phyloP scores from a whole-genome alignment of 148 eudicot genomes.

The Silene uniflora region DNA sequence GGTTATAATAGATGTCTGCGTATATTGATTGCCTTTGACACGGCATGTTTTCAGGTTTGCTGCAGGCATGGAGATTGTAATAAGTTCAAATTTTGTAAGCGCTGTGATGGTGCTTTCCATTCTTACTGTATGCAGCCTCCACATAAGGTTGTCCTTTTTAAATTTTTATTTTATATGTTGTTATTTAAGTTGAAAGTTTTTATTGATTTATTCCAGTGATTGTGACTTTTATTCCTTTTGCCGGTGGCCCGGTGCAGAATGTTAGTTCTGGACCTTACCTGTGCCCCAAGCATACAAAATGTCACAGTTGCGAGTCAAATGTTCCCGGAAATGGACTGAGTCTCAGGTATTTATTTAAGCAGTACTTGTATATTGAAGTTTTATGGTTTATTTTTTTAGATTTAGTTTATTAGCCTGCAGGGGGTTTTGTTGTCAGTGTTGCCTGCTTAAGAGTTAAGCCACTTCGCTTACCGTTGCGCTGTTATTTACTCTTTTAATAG shows the following conservation, averaged over 20 bases:
- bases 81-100: slow-evolving; percentile 85
- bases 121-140: slow-evolving; percentile 99
- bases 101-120: slow-evolving; percentile 94
- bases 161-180: too few species aligned
- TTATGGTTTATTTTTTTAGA: background rate
- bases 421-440: too few species aligned
- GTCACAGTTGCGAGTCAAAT: slow-evolving; percentile 87
- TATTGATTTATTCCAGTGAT: too few species aligned
- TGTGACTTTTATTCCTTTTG: slow-evolving; percentile 1
- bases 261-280: slow-evolving; percentile 86
- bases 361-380: too few species aligned
- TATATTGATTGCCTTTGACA: slow-evolving; percentile 2
- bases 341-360: slow-evolving; percentile 56
- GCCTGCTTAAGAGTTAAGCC: background rate
- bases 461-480: background rate
- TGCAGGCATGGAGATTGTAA: slow-evolving; percentile 83
- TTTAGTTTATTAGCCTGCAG: background rate
- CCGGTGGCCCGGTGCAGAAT: slow-evolving; percentile 58
- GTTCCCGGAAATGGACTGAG: slow-evolving; percentile 96
- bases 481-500: background rate
- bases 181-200: too few species aligned
- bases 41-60: slow-evolving; percentile 50
- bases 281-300: slow-evolving; percentile 95
- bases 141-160: slow-evolving; percentile 58
- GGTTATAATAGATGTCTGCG: background rate